Base-by-base conservation (phyloP, 352 stramenopile genomes). In the Globisporangium spinosum region DNA sequence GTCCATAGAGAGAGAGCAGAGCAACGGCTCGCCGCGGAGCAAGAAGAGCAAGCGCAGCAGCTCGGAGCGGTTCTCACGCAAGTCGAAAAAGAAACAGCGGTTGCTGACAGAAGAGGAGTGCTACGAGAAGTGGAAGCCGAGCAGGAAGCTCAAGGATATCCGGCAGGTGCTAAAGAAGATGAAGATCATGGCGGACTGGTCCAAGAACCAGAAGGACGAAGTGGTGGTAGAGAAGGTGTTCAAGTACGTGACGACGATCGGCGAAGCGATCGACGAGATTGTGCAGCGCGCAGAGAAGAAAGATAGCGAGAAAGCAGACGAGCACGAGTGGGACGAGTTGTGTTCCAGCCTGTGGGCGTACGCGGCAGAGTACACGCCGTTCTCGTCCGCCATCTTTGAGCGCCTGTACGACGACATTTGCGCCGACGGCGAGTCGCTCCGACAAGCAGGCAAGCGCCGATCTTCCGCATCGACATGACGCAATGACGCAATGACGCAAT, bases 361-460 rank as follows among this genome's bases (percentile, higher is more conserved):
- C 71, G 88, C 88, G 0, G 85, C 88, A 3, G 77, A 75, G 38
- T 90, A 84, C 63, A 94, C 88, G 61, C 82, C 85, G 15, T 96
- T 96, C 54, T 80, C 82, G 23, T 75, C 86, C 12, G 65, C 80
- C n/a, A 70, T 77, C 12, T 94, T 96, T 64, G 88, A 96, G 69
- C 86, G 77, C n/a, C 73, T 96, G 32, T 96, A 96, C 67, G 88
- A 94, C 53, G 82, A 94, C 62, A 93, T 96, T 58, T 92, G 83
- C 54, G 83, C 80, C 0, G 88, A 96, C 67, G 87, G 76, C 1
- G 77, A 83, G 0, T 71, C 77, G 69, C 71, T 89, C 10, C 62
- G 76, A 49, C 67, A 76, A 29, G 65, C 62, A 56, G 64, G 61
- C 13, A 55, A 60, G 45, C 45, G 49, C 13, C 45, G 57, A 10